phyloP scores from a whole-genome alignment of 352 stramenopile genomes.

The Phytophthora fragariae region DNA sequence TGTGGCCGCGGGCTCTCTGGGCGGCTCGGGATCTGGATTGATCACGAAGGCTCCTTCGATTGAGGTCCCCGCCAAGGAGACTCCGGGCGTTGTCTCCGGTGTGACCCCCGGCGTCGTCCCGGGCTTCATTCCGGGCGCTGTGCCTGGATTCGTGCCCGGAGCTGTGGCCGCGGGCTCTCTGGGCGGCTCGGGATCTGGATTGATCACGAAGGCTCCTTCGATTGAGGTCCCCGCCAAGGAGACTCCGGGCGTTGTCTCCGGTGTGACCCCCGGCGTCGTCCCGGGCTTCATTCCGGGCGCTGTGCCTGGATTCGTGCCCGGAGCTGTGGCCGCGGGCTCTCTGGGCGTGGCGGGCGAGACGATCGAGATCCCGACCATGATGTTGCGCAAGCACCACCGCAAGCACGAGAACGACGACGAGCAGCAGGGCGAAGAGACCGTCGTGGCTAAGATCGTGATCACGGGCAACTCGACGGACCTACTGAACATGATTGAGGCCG shows the following conservation, averaged over 20 bases:
- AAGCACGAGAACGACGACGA: conserved; percentile 29
- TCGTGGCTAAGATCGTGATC: conserved; percentile 64
- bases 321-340: conserved; percentile 9
- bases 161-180: conserved; percentile 12
- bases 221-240: conserved; percentile 4
- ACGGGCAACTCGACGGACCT: conserved; percentile 65
- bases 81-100: conserved; percentile 22
- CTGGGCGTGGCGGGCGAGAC: conserved; percentile 18
- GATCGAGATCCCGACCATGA: conserved; percentile 46
- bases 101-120: conserved; percentile 25
- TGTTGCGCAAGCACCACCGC: conserved; percentile 45
- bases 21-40: not conserved
- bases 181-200: not conserved
- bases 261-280: conserved; percentile 23
- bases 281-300: conserved; percentile 17
- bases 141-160: conserved; percentile 11
- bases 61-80: not conserved
- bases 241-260: conserved; percentile 22
- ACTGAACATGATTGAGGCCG: conserved; percentile 56
- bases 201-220: conserved; percentile 15
- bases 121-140: conserved; percentile 13
- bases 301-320: conserved; percentile 13
- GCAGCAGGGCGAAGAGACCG: conserved; percentile 24
- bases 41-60: conserved; percentile 19
- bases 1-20: conserved; percentile 7